Base-by-base conservation (phyloP, 805 yeast species). In the Nakazawaea peltata region DNA sequence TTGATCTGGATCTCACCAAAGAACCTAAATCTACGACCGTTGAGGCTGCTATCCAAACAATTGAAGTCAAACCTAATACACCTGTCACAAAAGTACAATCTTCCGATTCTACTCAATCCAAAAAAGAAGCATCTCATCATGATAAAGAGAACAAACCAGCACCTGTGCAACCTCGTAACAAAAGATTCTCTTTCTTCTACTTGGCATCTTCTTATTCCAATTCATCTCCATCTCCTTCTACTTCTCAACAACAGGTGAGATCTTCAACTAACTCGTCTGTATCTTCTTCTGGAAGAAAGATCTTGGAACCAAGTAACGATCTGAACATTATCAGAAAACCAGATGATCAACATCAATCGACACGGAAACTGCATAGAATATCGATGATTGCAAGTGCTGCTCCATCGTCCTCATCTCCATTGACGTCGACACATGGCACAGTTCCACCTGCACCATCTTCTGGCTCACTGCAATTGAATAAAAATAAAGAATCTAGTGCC, bases 401-500 rank as follows among this genome's bases (percentile, higher is more conserved):
- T n/a, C n/a, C n/a, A n/a, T n/a, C n/a, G n/a, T n/a, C n/a, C n/a
- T n/a, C n/a, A n/a, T n/a, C n/a, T n/a, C n/a, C n/a, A n/a, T n/a
- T n/a, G n/a, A n/a, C n/a, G n/a, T n/a, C n/a, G n/a, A n/a, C n/a
- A n/a, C n/a, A n/a, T n/a, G n/a, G n/a, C n/a, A n/a, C n/a, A n/a
- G n/a, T n/a, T n/a, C n/a, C n/a, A n/a, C n/a, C n/a, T n/a, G n/a
- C n/a, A n/a, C n/a, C n/a, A n/a, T n/a, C n/a, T n/a, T n/a, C n/a
- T n/a, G n/a, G n/a, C n/a, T n/a, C n/a, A n/a, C n/a, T n/a, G n/a
- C n/a, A n/a, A 21, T 21, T 10, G 7, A 21, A 7, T 14, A 32
- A 32, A 21, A 55, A 62, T 42, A 74, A 70, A 45, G 84, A 77
- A 45, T 74, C 77, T 15, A 77, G 87, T 32, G 80, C 92, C 2